Conservation (phyloP, 106 monocot genomes). For the Phalaenopsis equestris region DNA sequence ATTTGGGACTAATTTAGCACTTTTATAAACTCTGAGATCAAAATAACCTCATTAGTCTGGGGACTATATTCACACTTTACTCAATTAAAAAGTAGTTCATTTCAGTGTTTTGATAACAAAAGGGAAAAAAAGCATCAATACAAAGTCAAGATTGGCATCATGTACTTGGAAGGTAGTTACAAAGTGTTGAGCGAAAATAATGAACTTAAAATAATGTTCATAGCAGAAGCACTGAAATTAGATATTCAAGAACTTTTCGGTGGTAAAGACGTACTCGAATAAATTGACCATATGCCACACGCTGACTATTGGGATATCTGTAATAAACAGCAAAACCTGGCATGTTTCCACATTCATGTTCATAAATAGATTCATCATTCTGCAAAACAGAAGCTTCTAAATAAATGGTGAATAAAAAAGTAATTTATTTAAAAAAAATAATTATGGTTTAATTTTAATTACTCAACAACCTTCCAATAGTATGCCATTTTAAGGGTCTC, state of each 20-base stretch:
- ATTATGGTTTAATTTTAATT: not conserved
- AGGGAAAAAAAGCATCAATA: not conserved
- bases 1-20: too few species aligned
- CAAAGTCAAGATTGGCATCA: not conserved
- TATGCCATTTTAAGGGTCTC: slow-evolving; percentile 96
- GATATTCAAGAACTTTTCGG: not conserved
- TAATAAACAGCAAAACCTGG: slow-evolving; percentile 92
- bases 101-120: not conserved
- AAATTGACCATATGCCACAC: slow-evolving; percentile 75
- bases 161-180: not conserved
- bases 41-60: too few species aligned
- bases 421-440: not conserved
- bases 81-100: too few species aligned
- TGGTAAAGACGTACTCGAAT: slow-evolving; percentile 41
- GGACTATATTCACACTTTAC: too few species aligned
- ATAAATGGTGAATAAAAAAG: not conserved
- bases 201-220: not conserved
- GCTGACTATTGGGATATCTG: slow-evolving; percentile 80
- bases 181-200: not conserved
- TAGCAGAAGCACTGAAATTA: not conserved
- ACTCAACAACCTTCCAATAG: slow-evolving; percentile 74
- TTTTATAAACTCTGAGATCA: too few species aligned
- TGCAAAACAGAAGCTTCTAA: slow-evolving; percentile 22
- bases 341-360: slow-evolving; percentile 96
- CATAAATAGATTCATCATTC: slow-evolving; percentile 90